Evolutionary conservation across 176 grass and related monocot species (phyloP).

Genomic region (Saccharum officinarum): DNA sequence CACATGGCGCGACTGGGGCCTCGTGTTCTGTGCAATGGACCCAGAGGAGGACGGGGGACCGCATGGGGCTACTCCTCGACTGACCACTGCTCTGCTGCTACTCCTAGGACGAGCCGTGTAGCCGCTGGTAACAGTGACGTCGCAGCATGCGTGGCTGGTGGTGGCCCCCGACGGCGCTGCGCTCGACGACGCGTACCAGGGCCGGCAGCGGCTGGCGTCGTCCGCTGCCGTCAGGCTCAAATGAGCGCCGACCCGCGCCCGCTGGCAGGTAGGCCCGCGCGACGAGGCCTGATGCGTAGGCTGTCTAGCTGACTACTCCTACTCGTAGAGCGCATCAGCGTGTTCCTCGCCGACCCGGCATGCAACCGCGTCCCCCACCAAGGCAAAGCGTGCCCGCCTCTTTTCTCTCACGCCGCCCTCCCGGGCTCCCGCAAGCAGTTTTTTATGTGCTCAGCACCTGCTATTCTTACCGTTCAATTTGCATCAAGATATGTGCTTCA

Average conservation of each 20-base stretch:
- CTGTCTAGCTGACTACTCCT: not conserved
- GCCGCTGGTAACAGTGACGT: not conserved
- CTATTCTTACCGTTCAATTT: too few species aligned
- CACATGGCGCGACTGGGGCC: too few species aligned
- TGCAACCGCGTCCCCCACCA: not conserved
- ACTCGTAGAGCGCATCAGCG: not conserved
- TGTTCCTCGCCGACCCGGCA: slow-evolving; percentile 54
- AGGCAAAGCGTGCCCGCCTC: not conserved
- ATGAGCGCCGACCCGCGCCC: not conserved
- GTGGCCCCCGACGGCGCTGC: not conserved
- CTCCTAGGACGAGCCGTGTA: not conserved
- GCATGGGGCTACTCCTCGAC: not conserved
- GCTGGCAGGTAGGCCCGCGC: not conserved
- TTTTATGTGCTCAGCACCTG: too few species aligned
- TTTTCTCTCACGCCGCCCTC: not conserved
- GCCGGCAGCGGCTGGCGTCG: not conserved
- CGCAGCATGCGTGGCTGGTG: not conserved
- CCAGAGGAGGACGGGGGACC: too few species aligned
- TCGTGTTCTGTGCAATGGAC: too few species aligned
- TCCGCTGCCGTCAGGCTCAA: not conserved
- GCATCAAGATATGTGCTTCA: too few species aligned
- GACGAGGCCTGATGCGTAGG: not conserved
- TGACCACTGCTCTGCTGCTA: too few species aligned
- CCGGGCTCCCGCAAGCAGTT: too few species aligned
- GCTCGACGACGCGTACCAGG: not conserved